phyloP scores from a whole-genome alignment of 192 early-diverging fungal genomes.

The Coemansia sp. region DNA sequence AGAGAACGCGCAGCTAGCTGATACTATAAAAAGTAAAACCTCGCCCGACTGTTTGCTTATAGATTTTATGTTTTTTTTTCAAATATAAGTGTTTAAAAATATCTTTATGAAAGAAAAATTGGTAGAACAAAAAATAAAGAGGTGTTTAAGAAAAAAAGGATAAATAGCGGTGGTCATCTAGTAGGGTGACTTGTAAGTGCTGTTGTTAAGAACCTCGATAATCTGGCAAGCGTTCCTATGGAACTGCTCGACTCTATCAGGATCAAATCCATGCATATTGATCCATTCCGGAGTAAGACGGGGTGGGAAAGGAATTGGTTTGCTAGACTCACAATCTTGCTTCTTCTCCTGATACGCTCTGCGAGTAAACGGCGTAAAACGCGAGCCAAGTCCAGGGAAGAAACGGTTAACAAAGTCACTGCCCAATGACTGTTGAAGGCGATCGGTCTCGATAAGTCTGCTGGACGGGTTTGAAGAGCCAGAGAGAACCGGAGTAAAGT shows the following conservation, averaged over 20 bases:
- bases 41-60: too few species aligned
- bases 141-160: neutral
- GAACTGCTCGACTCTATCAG: slow-evolving; percentile 30
- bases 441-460: slow-evolving; percentile 20
- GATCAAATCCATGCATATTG: slow-evolving; percentile 40
- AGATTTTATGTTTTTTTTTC: too few species aligned
- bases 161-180: slow-evolving; percentile 8
- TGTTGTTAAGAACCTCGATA: slow-evolving; percentile 49
- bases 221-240: slow-evolving; percentile 42
- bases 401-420: slow-evolving; percentile 30
- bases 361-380: slow-evolving; percentile 7
- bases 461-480: slow-evolving; percentile 25
- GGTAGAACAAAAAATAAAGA: too few species aligned
- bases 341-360: slow-evolving; percentile 25
- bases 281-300: slow-evolving; percentile 44
- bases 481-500: slow-evolving; percentile 7
- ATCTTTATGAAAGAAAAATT: too few species aligned
- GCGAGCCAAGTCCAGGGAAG: slow-evolving; percentile 27
- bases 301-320: slow-evolving; percentile 40
- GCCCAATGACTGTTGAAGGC: slow-evolving; percentile 30
- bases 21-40: too few species aligned
- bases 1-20: too few species aligned
- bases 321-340: slow-evolving; percentile 7
- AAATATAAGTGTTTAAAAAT: too few species aligned
- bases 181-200: slow-evolving; percentile 47